Percentiles rank a stretch among this genome's conserved stretches.
Conservation (phyloP, 2,329 filamentous ascomycete species). For the Neopestalotiopsis sp. region DNA sequence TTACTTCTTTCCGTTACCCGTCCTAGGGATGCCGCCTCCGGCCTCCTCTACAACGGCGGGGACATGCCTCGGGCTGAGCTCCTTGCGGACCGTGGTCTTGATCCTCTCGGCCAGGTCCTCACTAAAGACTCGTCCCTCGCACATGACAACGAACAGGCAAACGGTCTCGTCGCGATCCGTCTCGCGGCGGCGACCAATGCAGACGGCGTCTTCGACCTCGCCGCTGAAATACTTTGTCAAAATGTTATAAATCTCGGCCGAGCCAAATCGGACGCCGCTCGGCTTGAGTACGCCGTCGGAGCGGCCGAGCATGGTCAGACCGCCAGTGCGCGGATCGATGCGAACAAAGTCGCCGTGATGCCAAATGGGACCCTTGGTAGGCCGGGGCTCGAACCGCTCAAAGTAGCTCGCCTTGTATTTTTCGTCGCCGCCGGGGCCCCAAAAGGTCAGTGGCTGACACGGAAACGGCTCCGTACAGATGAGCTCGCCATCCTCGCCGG, state of each 20-base stretch:
- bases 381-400: slow-evolving; percentile 68
- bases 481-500: slow-evolving; percentile 80
- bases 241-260: slow-evolving; percentile 96
- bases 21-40: slow-evolving; percentile 82
- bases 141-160: slow-evolving; percentile 85
- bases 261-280: slow-evolving; percentile 87
- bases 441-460: slow-evolving; percentile 90
- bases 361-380: slow-evolving; percentile 64
- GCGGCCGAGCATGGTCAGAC: slow-evolving; percentile 87
- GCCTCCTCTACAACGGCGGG: slow-evolving; percentile 83
- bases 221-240: slow-evolving; percentile 80
- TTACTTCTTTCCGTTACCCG: slow-evolving; percentile 94
- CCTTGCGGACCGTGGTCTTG: slow-evolving; percentile 70
- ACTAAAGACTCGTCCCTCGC: slow-evolving; percentile 58
- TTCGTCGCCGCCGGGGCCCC: slow-evolving; percentile 71
- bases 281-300: slow-evolving; percentile 95
- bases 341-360: slow-evolving; percentile 93
- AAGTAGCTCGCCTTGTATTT: slow-evolving; percentile 90
- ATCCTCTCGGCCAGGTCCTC: slow-evolving; percentile 67
- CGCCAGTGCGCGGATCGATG: slow-evolving; percentile 72
- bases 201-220: slow-evolving; percentile 84
- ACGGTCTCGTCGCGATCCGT: slow-evolving; percentile 84
- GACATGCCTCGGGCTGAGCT: slow-evolving; percentile 88
- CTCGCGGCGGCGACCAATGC: slow-evolving; percentile 76
- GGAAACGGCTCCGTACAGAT: slow-evolving; percentile 88